Evolutionary conservation across 2,329 filamentous ascomycete genomes (phyloP).

Genomic region (Aureobasidium pullulans): DNA sequence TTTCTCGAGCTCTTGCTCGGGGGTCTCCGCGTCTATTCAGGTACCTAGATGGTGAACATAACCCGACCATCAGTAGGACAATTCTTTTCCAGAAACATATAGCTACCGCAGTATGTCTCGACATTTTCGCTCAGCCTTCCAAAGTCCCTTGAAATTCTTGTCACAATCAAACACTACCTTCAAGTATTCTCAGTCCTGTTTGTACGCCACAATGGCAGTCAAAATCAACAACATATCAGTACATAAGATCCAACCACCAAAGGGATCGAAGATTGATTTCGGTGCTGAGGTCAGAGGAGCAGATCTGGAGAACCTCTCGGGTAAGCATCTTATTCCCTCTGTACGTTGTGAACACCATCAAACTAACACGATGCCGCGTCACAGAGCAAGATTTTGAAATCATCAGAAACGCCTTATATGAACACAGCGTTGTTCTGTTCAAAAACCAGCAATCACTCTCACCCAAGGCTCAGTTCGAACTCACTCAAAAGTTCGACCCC

Average conservation of each 20-base stretch:
- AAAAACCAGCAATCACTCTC: slow-evolving; percentile 58
- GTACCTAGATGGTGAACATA: not conserved
- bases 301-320: slow-evolving; percentile 23
- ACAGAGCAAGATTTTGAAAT: slow-evolving; percentile 55
- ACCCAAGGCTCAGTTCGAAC: slow-evolving; percentile 64
- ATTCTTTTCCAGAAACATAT: not conserved
- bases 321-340: not conserved
- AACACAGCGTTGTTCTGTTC: slow-evolving; percentile 62
- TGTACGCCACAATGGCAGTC: slow-evolving; percentile 12
- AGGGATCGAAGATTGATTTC: slow-evolving; percentile 20
- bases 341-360: not conserved
- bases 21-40: not conserved
- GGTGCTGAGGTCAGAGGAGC: slow-evolving; percentile 24
- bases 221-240: slow-evolving; percentile 22
- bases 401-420: slow-evolving; percentile 60
- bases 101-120: not conserved
- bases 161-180: not conserved
- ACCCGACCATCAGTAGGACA: not conserved
- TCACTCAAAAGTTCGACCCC: slow-evolving; percentile 69
- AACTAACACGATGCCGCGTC: not conserved
- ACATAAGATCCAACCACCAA: slow-evolving; percentile 19
- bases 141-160: not conserved
- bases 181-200: not conserved
- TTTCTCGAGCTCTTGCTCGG: not conserved
- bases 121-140: not conserved